Conservation (phyloP, 1,284 basidiomycete genomes). For the Thelephora terrestris region DNA sequence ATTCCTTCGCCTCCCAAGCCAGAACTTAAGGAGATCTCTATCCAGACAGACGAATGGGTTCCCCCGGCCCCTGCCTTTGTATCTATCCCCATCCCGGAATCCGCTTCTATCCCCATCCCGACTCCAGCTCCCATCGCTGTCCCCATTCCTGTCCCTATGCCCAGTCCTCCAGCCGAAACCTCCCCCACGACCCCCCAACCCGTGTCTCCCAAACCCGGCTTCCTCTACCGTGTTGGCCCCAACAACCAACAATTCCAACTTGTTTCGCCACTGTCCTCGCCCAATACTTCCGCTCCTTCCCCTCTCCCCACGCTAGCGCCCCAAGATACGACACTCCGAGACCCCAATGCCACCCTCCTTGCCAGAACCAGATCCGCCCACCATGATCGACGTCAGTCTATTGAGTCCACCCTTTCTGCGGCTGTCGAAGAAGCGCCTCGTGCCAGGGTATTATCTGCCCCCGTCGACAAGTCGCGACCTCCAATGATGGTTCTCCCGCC, state of each 20-base stretch:
- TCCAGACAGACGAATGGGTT: constrained; percentile 69
- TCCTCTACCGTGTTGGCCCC: constrained; percentile 37
- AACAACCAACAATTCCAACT: constrained; percentile 68
- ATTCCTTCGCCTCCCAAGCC: constrained; percentile 35
- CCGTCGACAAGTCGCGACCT: constrained; percentile 70
- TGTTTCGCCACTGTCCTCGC: constrained; percentile 41
- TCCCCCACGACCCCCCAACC: constrained; percentile 15
- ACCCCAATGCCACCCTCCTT: constrained; percentile 34
- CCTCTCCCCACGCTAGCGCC: constrained; percentile 28
- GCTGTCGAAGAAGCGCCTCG: constrained; percentile 35
- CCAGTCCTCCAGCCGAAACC: constrained; percentile 17
- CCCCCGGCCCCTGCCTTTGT: constrained; percentile 27
- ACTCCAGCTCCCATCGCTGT: constrained; percentile 10
- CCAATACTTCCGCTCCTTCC: constrained; percentile 21
- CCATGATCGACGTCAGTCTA: constrained; percentile 36
- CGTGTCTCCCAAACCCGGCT: constrained; percentile 9
- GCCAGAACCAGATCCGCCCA: constrained; percentile 30
- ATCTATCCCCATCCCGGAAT: constrained; percentile 20
- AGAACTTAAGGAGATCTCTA: constrained; percentile 59
- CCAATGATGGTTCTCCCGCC: constrained; percentile 82
- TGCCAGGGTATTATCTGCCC: constrained; percentile 30
- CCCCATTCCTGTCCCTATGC: constrained; percentile 19
- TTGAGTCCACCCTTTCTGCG: constrained; percentile 57
- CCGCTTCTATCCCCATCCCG: constrained; percentile 11
- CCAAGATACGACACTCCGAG: constrained; percentile 29